These are phyloP conservation scores for Phylloporus sp. DNA, from an alignment of 1,284 basidiomycete genomes.

Conservation along the genomic window DNA sequence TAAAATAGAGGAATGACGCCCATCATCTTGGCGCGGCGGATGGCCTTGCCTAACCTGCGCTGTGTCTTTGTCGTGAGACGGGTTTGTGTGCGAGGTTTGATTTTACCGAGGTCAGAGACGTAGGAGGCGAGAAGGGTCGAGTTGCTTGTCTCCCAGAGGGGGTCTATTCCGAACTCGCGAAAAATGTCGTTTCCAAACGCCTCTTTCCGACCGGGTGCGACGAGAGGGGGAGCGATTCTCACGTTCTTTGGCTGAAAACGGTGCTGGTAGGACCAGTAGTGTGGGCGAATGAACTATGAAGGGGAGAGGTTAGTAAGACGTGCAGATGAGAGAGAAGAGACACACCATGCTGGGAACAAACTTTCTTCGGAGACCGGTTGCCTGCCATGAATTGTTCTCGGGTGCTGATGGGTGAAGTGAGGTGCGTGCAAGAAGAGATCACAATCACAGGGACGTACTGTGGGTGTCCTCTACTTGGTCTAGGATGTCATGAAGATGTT, in stretches of 20 bases:
- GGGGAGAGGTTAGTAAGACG: not conserved
- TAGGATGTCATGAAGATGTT: slow-evolving; percentile 29
- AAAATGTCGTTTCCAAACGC: slow-evolving; percentile 69
- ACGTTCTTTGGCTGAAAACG: slow-evolving; percentile 37
- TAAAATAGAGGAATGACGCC: slow-evolving; percentile 80
- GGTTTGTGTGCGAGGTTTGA: slow-evolving; percentile 72
- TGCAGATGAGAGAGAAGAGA: not conserved
- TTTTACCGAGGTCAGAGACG: slow-evolving; percentile 86
- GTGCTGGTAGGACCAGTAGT: slow-evolving; percentile 47
- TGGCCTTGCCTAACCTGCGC: slow-evolving; percentile 83
- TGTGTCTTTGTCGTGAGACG: slow-evolving; percentile 84
- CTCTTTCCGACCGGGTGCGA: slow-evolving; percentile 56
- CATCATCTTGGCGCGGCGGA: slow-evolving; percentile 92
- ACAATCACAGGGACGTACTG: slow-evolving; percentile 11
- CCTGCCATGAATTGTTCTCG: slow-evolving; percentile 24
- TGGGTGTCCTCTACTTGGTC: slow-evolving; percentile 26
- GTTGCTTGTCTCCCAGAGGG: slow-evolving; percentile 72
- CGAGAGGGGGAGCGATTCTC: slow-evolving; percentile 30
- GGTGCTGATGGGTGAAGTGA: slow-evolving; percentile 2
- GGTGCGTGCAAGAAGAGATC: not conserved
- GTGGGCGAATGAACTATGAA: slow-evolving; percentile 48
- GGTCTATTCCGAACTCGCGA: slow-evolving; percentile 68
- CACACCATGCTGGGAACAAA: slow-evolving; percentile 28
- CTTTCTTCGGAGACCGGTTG: slow-evolving; percentile 30
- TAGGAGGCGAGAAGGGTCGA: slow-evolving; percentile 68